Base-by-base conservation (phyloP, 768 basidiomycete genomes). In the Pulveroboletus sp. region DNA sequence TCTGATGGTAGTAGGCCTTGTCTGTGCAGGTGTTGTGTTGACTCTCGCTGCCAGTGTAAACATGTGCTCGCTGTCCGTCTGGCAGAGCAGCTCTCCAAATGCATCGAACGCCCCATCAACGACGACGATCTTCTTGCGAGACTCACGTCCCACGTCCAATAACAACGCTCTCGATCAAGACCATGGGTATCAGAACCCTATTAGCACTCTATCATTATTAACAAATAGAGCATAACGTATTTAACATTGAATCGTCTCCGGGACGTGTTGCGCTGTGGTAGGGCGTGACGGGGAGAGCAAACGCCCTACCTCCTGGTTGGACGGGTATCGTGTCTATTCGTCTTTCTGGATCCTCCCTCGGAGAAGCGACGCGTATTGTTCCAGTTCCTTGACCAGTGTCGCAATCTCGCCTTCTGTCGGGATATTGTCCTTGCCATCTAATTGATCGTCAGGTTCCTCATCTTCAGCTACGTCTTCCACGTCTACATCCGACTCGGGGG, bases 61-160 rank as follows among this genome's bases (percentile, higher is more conserved):
- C 90, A 92, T 63, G 65, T 88, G 3, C 72, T 92, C 21, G 90
- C 89, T 3, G 75, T 78, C 12, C 69, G 74, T 13, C 69, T 92
- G 13, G 85, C 85, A 3, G 65, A 77, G 23, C 77, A 74, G 43
- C 63, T 88, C 42, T 69, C 69, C 4, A 72, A 72, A 45, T 81
- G 73, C 50, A 57, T 79, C 32, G 75, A 84, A 44, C 76, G 80
- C 19, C 65, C 72, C 29, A 63, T 78, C 38, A 65, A 61, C 21
- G 60, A 66, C 4, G 73, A 80, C 45, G 78, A 82, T 31, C 68
- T 88, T n/a, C 71, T 73, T 17, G 47, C 66, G 23, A 63, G 46
- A 27, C 43, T 63, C 40, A 43, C 49, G 13, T 51, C 53, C n/a
- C 52, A 62, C 9, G 24, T 52, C 12, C 44, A 48, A 48, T 60